phyloP scores from a whole-genome alignment of 495 filamentous ascomycete species.

The Penicillium cataractarum region DNA sequence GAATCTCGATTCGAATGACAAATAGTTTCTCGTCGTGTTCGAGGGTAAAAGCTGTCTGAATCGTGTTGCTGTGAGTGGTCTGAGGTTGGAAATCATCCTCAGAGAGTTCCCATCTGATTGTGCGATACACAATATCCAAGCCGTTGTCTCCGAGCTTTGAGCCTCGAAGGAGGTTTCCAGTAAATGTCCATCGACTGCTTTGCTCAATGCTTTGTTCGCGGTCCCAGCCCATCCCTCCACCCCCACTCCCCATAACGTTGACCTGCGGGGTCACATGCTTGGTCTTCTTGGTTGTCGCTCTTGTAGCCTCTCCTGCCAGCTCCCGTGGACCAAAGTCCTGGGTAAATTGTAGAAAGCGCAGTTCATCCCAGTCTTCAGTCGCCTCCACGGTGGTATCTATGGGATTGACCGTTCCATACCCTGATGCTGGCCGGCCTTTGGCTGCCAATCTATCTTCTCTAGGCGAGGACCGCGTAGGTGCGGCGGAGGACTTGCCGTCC shows the following conservation, averaged over 20 bases:
- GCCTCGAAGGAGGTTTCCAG: slow-evolving; percentile 7
- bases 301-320: slow-evolving; percentile 11
- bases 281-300: slow-evolving; percentile 2
- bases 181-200: slow-evolving; percentile 11
- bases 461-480: too few species aligned
- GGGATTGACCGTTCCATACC: too few species aligned
- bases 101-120: slow-evolving; percentile 33
- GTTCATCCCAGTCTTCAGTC: neutral
- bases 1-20: slow-evolving; percentile 35
- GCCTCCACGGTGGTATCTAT: too few species aligned
- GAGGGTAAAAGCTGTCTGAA: slow-evolving; percentile 39
- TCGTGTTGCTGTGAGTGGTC: slow-evolving; percentile 28
- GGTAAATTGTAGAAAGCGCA: slow-evolving; percentile 6
- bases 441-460: neutral
- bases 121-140: slow-evolving; percentile 18
- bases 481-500: too few species aligned
- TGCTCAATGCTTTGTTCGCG: slow-evolving; percentile 9
- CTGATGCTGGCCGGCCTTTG: neutral
- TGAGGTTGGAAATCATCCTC: slow-evolving; percentile 33
- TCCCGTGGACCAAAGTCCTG: slow-evolving; percentile 10
- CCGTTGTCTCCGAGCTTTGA: neutral
- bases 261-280: slow-evolving; percentile 11
- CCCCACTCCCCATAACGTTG: slow-evolving; percentile 7
- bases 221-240: slow-evolving; percentile 9
- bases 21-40: slow-evolving; percentile 36